Base-by-base conservation (phyloP, 2,329 filamentous ascomycete species). In the Scortechinia acanthostroma region DNA sequence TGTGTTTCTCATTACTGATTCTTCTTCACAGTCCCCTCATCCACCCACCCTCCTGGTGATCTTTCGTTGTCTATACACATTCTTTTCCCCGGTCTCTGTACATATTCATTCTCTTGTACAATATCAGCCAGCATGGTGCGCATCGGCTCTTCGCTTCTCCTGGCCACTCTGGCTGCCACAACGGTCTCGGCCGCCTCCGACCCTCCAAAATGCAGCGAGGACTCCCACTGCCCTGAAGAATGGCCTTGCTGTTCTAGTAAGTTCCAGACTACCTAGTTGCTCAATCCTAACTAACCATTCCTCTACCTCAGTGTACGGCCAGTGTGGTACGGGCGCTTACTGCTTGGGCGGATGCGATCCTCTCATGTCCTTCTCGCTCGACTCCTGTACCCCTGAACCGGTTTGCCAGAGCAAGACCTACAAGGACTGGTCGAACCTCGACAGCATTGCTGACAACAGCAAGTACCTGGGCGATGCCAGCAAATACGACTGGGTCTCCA, bases 301-400 rank as follows among this genome's bases (percentile, higher is more conserved):
- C n/a, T n/a, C n/a, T 45, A 46, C 33, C 54, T 43, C 57, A 95
- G 89, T 93, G 66, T 97, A 96, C 65, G 88, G 88, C 55, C 75
- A 91, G 64, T 97, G 93, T 58, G 93, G 91, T 69, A 81, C 90
- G 46, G 93, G 93, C 57, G 93, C 91, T 46, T 97, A 87, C 76
- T 98, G 93, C 59, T 79, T 98, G 17, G 93, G 93, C 56, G 93
- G 93, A 51, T 98, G 93, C 70, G 91, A 97, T 61, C 88, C 90
- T 22, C 77, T 82, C 59, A 84, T 83, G 68, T 97, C 91, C 42
- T 86, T 83, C 70, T 78, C 78, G 13, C 75, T 96, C 54, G 81
- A 94, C 53, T 83, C 91, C 2, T 98, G 93, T 65, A 81, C 88
- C 4, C 88, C 93, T 15, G 84, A 76, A 47, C 91, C 93, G 4